Percentiles rank a stretch among this genome's conserved stretches.
Conservation (phyloP, 176 grass and related monocot species). For the Bonia amplexicaulis region DNA sequence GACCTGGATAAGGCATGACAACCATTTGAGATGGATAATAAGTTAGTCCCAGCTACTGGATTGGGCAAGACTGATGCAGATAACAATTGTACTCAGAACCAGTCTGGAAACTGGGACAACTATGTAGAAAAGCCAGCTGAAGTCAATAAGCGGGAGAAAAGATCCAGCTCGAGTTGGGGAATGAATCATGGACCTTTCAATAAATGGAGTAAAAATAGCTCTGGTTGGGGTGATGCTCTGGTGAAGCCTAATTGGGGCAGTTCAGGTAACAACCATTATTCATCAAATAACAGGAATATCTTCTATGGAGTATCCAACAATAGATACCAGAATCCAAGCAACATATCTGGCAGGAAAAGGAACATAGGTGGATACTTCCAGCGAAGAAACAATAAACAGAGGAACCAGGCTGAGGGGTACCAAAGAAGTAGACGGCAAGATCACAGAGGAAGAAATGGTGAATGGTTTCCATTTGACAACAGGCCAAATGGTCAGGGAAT, state of each 20-base stretch:
- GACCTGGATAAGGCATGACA: conserved; percentile 27
- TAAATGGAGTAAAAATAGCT: conserved; percentile 25
- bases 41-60: not conserved
- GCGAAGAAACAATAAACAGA: conserved; percentile 13
- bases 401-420: conserved; percentile 17
- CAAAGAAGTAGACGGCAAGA: conserved; percentile 23
- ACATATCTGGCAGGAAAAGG: conserved; percentile 32
- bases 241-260: not conserved
- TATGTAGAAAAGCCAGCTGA: conserved; percentile 39
- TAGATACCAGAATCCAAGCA: conserved; percentile 22
- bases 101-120: conserved; percentile 38
- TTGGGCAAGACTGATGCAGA: not conserved
- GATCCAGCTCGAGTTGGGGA: conserved; percentile 15
- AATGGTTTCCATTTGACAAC: conserved; percentile 16
- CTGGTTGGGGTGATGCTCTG: conserved; percentile 27
- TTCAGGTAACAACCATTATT: conserved; percentile 6
- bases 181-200: conserved; percentile 9
- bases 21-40: conserved; percentile 13
- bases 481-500: not conserved
- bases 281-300: conserved; percentile 4
- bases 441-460: conserved; percentile 5
- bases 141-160: conserved; percentile 40
- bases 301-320: conserved; percentile 1
- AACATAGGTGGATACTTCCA: conserved; percentile 4
- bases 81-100: conserved; percentile 7